Evolutionary conservation across 2,329 filamentous ascomycete species (phyloP), one percentile per base, ranked within the genome.

Genomic region (Sporothrix humicola): DNA sequence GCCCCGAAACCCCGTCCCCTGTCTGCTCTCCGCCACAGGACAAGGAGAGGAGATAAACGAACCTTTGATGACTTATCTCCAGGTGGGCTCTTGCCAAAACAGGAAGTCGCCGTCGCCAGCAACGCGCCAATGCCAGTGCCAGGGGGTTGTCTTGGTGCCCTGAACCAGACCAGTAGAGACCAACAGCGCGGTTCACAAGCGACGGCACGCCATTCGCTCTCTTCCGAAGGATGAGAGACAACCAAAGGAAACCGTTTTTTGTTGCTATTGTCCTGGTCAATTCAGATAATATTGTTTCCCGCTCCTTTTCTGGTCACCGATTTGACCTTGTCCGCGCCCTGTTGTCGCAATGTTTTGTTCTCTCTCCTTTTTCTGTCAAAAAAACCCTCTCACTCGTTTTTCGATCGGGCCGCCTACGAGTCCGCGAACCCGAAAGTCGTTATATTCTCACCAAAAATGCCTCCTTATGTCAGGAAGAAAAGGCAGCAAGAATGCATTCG

Each of bases 1-100:
- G 56, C 56, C 56, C 56, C 56, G 23, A 59, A 42, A 59, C 26
- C 56, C 56, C 56, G 56, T 59, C 56, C 26, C 56, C 26, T 56
- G 20, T 59, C 13, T 37, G 8, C 4, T 37, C 17, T 59, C 31
- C 31, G 7, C 31, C 31, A 37, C 31, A 37, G 31, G 52, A 56
- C n/a, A 23, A 26, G 56, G 17, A 26, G 13, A 59, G 56, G 26
- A 59, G 26, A 59, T 59, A 59, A 59, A 37, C 7, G 15, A 59
- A 23, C 56, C 12, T 26, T 15, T 15, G 56, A 59, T 17, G 26
- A 20, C 37, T 44, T 44, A 63, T 63, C 59, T 63, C 59, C 59
- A 63, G 59, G 17, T 46, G 59, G 59, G 37, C 37, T 15, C 37
- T 65, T 65, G 12, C 59, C 59, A 46, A 46, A 65, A 46, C 6